phyloP scores from a whole-genome alignment of 805 yeast species.

The Ogataea nakhonphanomensis region DNA sequence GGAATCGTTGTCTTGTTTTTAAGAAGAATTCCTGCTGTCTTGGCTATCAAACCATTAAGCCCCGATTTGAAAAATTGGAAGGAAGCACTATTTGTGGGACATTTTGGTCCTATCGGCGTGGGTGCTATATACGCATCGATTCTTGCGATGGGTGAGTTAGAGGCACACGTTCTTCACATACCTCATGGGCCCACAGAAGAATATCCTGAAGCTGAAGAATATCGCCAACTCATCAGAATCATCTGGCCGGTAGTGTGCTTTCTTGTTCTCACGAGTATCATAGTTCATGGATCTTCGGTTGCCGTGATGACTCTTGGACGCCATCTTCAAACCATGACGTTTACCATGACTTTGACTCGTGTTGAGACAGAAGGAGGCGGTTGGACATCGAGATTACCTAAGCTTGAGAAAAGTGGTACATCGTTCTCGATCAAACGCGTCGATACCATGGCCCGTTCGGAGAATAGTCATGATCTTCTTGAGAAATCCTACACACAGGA shows the following conservation, averaged over 20 bases:
- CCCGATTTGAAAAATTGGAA: conserved; percentile 63
- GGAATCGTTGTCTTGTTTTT: conserved; percentile 50
- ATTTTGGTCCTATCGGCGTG: conserved; percentile 71
- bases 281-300: conserved; percentile 62
- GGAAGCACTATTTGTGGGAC: conserved; percentile 70
- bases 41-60: conserved; percentile 51
- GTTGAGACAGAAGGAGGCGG: conserved; percentile 66
- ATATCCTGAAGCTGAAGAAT: conserved; percentile 28
- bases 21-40: conserved; percentile 53
- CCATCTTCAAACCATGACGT: conserved; percentile 85
- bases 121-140: conserved; percentile 37
- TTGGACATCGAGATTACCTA: conserved; percentile 87
- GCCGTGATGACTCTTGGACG: conserved; percentile 69
- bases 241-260: conserved; percentile 54
- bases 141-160: conserved; percentile 33
- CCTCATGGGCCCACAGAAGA: conserved; percentile 33
- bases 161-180: conserved; percentile 35
- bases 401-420: conserved; percentile 66
- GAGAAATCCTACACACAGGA: conserved; percentile 6
- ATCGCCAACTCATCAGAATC: conserved; percentile 31
- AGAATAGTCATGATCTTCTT: conserved; percentile 7
- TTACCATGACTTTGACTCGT: conserved; percentile 84
- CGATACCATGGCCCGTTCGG: conserved; percentile 55
- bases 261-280: conserved; percentile 49
- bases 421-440: conserved; percentile 80